These are phyloP conservation scores for Meira nashicola DNA, from an alignment of 1,284 basidiomycete species.

Conservation along the genomic window DNA sequence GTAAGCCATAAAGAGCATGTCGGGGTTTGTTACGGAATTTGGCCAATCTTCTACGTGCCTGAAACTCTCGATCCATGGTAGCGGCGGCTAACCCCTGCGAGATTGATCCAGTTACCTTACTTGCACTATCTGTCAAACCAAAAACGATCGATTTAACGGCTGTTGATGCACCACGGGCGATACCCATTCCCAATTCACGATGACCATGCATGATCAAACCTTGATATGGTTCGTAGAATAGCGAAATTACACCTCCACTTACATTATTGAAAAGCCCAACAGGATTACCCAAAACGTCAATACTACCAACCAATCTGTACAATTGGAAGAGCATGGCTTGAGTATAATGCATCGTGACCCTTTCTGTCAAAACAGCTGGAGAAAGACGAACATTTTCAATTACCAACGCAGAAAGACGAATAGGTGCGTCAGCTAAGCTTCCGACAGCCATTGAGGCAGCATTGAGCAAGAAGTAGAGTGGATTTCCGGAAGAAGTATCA, in stretches of 20 bases:
- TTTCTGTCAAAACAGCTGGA: conserved; percentile 73
- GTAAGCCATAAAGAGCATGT: conserved; percentile 89
- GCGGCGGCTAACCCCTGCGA: conserved; percentile 96
- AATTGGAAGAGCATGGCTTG: conserved; percentile 90
- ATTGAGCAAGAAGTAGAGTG: conserved; percentile 86
- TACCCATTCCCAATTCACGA: conserved; percentile 90
- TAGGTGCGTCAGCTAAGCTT: conserved; percentile 93
- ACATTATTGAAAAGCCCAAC: conserved; percentile 98
- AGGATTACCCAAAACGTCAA: conserved; percentile 77
- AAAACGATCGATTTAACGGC: conserved; percentile 59
- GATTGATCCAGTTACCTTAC: conserved; percentile 93
- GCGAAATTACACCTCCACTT: conserved; percentile 95
- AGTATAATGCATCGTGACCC: conserved; percentile 86
- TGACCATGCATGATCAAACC: conserved; percentile 97
- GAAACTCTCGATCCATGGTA: conserved; percentile 93
- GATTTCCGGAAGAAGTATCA: conserved; percentile 61
- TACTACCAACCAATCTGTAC: conserved; percentile 91
- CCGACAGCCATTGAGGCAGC: conserved; percentile 95
- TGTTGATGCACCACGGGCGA: conserved; percentile 85
- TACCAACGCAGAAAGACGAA: conserved; percentile 88
- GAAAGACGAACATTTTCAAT: conserved; percentile 92
- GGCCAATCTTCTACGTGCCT: conserved; percentile 77
- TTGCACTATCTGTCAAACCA: conserved; percentile 88
- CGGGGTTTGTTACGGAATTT: conserved; percentile 89
- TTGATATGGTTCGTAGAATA: conserved; percentile 98